Conservation (phyloP, 306 rosid species). For the Glycine soja region DNA sequence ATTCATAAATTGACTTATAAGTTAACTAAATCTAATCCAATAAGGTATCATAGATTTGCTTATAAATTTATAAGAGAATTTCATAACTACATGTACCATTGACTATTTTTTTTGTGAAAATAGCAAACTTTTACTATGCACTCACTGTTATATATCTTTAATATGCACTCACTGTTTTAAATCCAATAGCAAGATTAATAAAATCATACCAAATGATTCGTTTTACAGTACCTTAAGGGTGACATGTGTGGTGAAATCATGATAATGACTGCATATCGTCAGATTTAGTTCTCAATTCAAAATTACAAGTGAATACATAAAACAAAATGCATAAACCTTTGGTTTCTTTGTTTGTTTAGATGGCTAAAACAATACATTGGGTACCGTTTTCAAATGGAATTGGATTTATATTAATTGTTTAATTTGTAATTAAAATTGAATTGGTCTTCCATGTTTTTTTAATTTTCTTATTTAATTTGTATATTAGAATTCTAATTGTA, state of each 20-base stretch:
- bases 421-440: not conserved
- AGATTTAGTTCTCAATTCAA: not conserved
- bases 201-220: conserved; percentile 9
- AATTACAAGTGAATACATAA: not conserved
- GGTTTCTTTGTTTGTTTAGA: too few relatives aligned
- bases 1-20: not conserved
- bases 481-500: not conserved
- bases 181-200: conserved; percentile 17
- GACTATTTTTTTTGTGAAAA: not conserved
- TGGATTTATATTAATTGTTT: not conserved
- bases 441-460: not conserved
- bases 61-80: not conserved
- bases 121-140: not conserved
- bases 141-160: not conserved
- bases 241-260: conserved; percentile 33
- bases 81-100: not conserved
- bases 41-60: not conserved
- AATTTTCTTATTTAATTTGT: not conserved
- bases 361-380: not conserved
- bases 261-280: conserved; percentile 16
- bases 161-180: not conserved
- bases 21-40: not conserved
- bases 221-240: conserved; percentile 10
- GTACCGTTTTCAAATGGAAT: not conserved
- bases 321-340: too few relatives aligned